These are phyloP conservation scores for Hemileccinum impolitum DNA, from an alignment of 768 basidiomycete species.

Conservation along the genomic window DNA sequence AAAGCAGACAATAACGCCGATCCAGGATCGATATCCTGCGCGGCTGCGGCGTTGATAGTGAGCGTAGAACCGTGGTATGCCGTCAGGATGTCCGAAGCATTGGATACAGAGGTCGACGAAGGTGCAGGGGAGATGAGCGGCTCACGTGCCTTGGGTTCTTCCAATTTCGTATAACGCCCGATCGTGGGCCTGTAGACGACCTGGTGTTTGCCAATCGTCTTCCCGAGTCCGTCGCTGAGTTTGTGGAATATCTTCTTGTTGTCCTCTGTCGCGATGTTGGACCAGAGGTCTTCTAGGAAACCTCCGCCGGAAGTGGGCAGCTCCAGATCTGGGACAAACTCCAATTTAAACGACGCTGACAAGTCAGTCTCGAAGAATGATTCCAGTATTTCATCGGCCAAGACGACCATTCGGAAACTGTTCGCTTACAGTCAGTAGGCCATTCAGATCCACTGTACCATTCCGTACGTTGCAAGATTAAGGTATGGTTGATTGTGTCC, in stretches of 20 bases:
- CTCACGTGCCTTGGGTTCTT: conserved; percentile 88
- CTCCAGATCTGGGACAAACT: conserved; percentile 66
- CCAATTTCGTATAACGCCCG: conserved; percentile 75
- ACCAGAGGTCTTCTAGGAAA: conserved; percentile 82
- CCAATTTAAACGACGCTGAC: conserved; percentile 81
- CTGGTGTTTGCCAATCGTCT: conserved; percentile 92
- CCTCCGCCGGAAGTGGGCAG: conserved; percentile 56
- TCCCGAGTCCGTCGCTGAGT: conserved; percentile 91
- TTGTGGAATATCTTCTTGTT: conserved; percentile 94
- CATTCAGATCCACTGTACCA: neutral
- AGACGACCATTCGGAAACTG: conserved; percentile 97
- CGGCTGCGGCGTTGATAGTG: conserved; percentile 40
- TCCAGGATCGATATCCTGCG: conserved; percentile 20
- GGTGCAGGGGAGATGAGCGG: conserved; percentile 72
- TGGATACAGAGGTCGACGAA: conserved; percentile 47
- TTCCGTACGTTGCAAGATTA: conserved; percentile 76
- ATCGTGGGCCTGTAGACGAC: conserved; percentile 80
- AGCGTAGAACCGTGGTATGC: conserved; percentile 40
- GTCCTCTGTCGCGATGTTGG: conserved; percentile 82
- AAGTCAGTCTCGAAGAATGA: conserved; percentile 95
- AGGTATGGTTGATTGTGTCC: conserved; percentile 87
- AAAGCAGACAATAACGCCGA: conserved; percentile 31
- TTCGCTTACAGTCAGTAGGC: conserved; percentile 4
- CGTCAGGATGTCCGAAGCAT: conserved; percentile 29
- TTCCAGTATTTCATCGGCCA: conserved; percentile 95